Percentiles rank a stretch among this genome's conserved stretches.
Evolutionary conservation across 352 stramenopile genomes (phyloP).

Genomic region (Phytophthora niederhauseri): DNA sequence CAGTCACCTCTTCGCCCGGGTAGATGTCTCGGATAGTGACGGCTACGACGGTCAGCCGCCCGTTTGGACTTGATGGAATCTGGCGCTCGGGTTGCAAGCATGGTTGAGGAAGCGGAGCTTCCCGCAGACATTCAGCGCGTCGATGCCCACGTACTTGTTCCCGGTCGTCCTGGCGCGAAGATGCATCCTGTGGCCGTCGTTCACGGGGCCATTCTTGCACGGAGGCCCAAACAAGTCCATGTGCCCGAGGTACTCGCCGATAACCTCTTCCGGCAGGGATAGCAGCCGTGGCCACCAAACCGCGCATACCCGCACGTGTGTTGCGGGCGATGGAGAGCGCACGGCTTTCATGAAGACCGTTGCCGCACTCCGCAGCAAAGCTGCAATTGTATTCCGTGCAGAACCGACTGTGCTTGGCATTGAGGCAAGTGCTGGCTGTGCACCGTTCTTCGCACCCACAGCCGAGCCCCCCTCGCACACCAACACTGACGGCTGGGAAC

Average conservation of each 20-base stretch:
- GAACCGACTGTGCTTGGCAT: not conserved
- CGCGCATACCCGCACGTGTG: not conserved
- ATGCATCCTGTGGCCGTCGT: slow-evolving; percentile 2
- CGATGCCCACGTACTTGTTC: not conserved
- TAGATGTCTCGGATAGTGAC: too few relatives aligned
- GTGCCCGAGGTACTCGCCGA: not conserved
- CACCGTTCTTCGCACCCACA: not conserved
- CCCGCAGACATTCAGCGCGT: not conserved
- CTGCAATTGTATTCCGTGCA: not conserved
- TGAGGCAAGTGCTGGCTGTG: not conserved
- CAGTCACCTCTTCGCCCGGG: too few relatives aligned
- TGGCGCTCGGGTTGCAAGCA: not conserved
- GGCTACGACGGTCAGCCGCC: not conserved
- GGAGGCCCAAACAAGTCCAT: not conserved
- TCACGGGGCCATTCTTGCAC: not conserved
- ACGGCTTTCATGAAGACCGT: not conserved
- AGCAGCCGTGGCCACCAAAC: not conserved
- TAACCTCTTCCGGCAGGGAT: not conserved
- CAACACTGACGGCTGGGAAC: not conserved
- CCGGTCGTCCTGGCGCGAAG: not conserved
- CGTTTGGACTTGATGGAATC: not conserved
- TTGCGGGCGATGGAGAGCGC: not conserved
- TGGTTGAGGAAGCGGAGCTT: not conserved
- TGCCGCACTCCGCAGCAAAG: not conserved
- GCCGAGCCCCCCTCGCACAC: not conserved